Evolutionary conservation across 495 filamentous ascomycete species (phyloP).

Genomic region (Cercophora sp.): DNA sequence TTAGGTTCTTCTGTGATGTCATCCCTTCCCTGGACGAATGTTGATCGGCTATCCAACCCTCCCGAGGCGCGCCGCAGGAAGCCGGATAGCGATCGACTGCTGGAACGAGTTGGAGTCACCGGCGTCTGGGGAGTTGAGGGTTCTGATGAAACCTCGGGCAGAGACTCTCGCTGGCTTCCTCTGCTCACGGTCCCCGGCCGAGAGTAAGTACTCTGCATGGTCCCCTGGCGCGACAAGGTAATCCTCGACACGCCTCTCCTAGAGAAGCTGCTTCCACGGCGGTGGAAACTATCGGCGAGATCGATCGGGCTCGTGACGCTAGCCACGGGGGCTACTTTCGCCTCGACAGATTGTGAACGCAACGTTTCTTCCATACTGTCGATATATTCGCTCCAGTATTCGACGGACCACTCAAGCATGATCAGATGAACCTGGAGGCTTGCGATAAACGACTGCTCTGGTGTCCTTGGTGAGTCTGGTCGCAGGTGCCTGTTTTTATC

Average conservation of each 20-base stretch:
- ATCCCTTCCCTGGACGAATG: neutral
- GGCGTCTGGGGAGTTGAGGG: slow-evolving; percentile 2
- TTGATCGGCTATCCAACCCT: neutral
- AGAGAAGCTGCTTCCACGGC: slow-evolving; percentile 9
- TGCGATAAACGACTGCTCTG: slow-evolving; percentile 27
- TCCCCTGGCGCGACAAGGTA: slow-evolving; percentile 3
- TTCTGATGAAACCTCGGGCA: neutral
- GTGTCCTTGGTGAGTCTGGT: slow-evolving; percentile 18
- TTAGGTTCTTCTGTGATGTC: slow-evolving; percentile 1
- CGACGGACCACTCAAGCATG: slow-evolving; percentile 42
- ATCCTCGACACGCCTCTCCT: neutral
- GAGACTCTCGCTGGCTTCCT: neutral
- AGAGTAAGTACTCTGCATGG: neutral
- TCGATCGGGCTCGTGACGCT: slow-evolving; percentile 15
- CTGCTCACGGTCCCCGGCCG: neutral
- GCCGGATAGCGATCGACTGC: slow-evolving; percentile 3
- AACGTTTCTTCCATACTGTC: slow-evolving; percentile 37
- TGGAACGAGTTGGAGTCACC: neutral
- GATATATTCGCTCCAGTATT: slow-evolving; percentile 47
- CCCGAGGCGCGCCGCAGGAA: slow-evolving; percentile 4
- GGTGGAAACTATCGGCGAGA: slow-evolving; percentile 14
- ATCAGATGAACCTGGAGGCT: slow-evolving; percentile 39
- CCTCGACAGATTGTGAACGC: slow-evolving; percentile 21
- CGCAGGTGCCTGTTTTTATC: slow-evolving; percentile 18
- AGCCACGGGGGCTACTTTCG: slow-evolving; percentile 28